These are phyloP conservation scores for Coemansia sp. DNA, from an alignment of 192 early-diverging fungal species.

Conservation along the genomic window DNA sequence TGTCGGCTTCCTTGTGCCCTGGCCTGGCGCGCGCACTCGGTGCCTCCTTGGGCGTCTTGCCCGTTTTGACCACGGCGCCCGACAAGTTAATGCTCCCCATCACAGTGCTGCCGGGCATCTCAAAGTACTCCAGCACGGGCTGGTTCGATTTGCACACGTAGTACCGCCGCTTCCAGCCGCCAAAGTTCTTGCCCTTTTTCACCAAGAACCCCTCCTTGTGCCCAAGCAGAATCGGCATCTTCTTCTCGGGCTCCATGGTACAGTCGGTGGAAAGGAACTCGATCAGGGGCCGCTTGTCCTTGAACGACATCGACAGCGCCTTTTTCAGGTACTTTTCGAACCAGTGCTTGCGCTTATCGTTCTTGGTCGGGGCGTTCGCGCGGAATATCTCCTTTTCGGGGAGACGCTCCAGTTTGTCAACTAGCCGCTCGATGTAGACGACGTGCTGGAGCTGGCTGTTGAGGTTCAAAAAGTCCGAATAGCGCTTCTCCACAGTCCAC, in stretches of 20 bases:
- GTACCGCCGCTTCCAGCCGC: constrained; percentile 92
- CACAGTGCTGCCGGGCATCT: constrained; percentile 71
- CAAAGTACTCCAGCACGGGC: constrained; percentile 77
- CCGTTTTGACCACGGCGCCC: constrained; percentile 57
- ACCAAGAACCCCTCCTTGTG: constrained; percentile 84
- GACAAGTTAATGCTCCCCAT: constrained; percentile 73
- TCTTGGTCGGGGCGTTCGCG: constrained; percentile 78
- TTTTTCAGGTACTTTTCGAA: constrained; percentile 83
- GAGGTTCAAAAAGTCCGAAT: constrained; percentile 79
- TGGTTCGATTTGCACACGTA: constrained; percentile 67
- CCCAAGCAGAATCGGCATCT: constrained; percentile 56
- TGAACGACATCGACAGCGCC: constrained; percentile 59
- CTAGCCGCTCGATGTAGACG: constrained; percentile 30
- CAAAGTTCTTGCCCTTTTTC: constrained; percentile 95
- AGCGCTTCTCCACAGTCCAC: constrained; percentile 87
- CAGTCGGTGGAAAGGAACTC: constrained; percentile 77
- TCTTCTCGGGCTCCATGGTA: constrained; percentile 49
- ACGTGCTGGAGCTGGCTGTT: constrained; percentile 70
- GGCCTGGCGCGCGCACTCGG: constrained; percentile 3
- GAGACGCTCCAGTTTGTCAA: constrained; percentile 66
- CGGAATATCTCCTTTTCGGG: constrained; percentile 85
- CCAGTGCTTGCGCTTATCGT: constrained; percentile 80
- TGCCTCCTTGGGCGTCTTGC: constrained; percentile 23
- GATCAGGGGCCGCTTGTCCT: constrained; percentile 63
- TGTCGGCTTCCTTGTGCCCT: constrained; percentile 55